phyloP scores from a whole-genome alignment of 257 asterid genomes.

The Ehretia macrophylla region DNA sequence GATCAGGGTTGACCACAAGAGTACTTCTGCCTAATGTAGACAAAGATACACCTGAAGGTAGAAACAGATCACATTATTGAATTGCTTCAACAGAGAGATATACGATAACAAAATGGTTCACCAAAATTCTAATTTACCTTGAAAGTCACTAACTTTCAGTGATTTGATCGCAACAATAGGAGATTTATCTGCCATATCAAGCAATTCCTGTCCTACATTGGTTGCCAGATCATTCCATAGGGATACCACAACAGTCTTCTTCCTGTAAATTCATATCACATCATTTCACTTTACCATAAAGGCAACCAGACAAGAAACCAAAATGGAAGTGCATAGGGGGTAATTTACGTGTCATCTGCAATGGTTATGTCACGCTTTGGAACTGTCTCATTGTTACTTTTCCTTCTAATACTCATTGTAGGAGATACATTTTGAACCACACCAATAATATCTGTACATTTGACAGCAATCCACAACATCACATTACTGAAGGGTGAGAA shows the following conservation, averaged over 20 bases:
- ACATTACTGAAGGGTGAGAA: conserved; percentile 4
- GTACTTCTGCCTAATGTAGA: conserved; percentile 77
- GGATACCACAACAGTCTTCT: conserved; percentile 66
- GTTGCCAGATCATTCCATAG: conserved; percentile 66
- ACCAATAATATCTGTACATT: conserved; percentile 75
- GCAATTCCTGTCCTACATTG: conserved; percentile 52
- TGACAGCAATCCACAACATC: conserved; percentile 7
- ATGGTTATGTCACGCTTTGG: conserved; percentile 92
- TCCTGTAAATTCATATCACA: conserved; percentile 37
- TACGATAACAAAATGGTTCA: background rate
- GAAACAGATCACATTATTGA: background rate
- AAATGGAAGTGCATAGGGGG: background rate
- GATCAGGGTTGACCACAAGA: conserved; percentile 65
- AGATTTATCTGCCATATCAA: conserved; percentile 77
- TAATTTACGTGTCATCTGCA: conserved; percentile 81
- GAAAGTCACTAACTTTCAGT: conserved; percentile 86
- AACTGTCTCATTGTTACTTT: conserved; percentile 60
- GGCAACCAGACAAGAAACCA: background rate
- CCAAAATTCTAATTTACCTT: conserved; percentile 39
- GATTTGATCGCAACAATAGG: conserved; percentile 92
- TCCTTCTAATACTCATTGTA: conserved; percentile 77
- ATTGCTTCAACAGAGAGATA: background rate
- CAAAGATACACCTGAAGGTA: conserved; percentile 64
- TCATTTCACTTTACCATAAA: conserved; percentile 5
- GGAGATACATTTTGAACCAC: conserved; percentile 82